Evolutionary conservation across 106 monocot species (phyloP).

Genomic region (Allium fistulosum): DNA sequence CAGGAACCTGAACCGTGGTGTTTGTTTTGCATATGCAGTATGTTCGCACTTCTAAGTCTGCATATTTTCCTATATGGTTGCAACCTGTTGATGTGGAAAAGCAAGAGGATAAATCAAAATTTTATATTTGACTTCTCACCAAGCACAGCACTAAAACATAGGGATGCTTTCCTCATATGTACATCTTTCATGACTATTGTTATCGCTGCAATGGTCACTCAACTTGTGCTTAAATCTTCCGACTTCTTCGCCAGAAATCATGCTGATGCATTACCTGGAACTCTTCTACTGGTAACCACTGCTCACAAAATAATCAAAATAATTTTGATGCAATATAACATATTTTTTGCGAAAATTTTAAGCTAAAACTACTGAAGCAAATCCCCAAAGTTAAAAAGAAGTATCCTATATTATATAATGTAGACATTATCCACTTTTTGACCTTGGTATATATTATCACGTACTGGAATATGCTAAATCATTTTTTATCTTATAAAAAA

Average conservation of each 20-base stretch:
- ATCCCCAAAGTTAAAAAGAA: no score
- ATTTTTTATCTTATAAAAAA: no score
- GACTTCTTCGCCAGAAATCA: slow-evolving; percentile 17
- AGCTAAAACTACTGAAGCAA: no score
- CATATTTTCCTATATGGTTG: slow-evolving; percentile 95
- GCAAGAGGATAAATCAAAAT: slow-evolving; percentile 84
- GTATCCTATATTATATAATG: no score
- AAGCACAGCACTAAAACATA: slow-evolving; percentile 64
- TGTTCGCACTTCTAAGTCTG: slow-evolving; percentile 85
- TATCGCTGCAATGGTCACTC: slow-evolving; percentile 62
- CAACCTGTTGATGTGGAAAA: slow-evolving; percentile 79
- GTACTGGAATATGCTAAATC: no score
- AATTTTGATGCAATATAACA: background rate
- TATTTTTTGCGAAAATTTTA: no score
- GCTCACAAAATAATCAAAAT: background rate
- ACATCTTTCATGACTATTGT: slow-evolving; percentile 81
- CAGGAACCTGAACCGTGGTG: background rate
- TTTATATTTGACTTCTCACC: slow-evolving; percentile 94
- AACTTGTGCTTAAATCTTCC: slow-evolving; percentile 48
- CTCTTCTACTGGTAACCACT: slow-evolving; percentile 49
- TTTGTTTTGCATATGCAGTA: slow-evolving; percentile 34
- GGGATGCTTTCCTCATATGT: slow-evolving; percentile 91
- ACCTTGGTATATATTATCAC: no score
- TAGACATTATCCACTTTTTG: no score
- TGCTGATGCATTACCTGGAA: slow-evolving; percentile 42